phyloP scores from a whole-genome alignment of 1,284 basidiomycete genomes.

The Moniliophthora roreri region DNA sequence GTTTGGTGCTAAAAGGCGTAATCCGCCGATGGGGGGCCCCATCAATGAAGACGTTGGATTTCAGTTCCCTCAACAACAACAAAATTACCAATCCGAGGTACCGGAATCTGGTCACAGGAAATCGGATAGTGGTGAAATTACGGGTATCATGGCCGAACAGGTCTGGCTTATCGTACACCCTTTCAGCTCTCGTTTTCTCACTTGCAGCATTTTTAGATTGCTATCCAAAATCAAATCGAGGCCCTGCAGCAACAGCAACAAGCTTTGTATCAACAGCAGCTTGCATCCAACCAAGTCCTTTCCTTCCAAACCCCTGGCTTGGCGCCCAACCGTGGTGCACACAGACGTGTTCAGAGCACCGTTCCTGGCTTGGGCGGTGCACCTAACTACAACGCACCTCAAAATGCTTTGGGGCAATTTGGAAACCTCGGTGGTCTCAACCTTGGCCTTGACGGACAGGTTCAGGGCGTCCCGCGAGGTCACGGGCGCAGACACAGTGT shows the following conservation, averaged over 20 bases:
- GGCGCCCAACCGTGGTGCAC: conserved; percentile 62
- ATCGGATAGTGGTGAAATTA: conserved; percentile 72
- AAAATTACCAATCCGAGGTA: conserved; percentile 35
- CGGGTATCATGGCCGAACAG: conserved; percentile 89
- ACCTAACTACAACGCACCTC: conserved; percentile 46
- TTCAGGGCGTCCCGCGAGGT: conserved; percentile 69
- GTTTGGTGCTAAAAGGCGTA: conserved; percentile 76
- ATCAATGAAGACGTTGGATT: conserved; percentile 81
- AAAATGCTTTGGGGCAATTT: conserved; percentile 70
- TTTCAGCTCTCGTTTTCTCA: conserved; percentile 9
- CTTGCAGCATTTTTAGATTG: conserved; percentile 65
- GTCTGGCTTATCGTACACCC: conserved; percentile 39
- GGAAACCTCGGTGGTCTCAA: conserved; percentile 54
- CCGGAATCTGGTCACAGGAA: conserved; percentile 52
- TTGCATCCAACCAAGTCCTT: conserved; percentile 74
- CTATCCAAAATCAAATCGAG: conserved; percentile 88
- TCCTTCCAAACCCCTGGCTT: conserved; percentile 72
- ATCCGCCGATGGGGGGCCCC: conserved; percentile 61
- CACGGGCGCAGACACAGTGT: conserved; percentile 94
- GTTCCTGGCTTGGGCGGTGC: conserved; percentile 54
- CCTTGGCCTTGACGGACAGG: conserved; percentile 65
- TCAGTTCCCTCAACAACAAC: conserved; percentile 78
- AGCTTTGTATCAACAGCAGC: conserved; percentile 83
- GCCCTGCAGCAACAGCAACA: conserved; percentile 88
- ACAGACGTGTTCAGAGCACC: conserved; percentile 90